A percentile compares a stretch with the other conserved stretches of the same genome.
Conservation (phyloP, 164 flowering plant genomes). For the Vitis cinerea region DNA sequence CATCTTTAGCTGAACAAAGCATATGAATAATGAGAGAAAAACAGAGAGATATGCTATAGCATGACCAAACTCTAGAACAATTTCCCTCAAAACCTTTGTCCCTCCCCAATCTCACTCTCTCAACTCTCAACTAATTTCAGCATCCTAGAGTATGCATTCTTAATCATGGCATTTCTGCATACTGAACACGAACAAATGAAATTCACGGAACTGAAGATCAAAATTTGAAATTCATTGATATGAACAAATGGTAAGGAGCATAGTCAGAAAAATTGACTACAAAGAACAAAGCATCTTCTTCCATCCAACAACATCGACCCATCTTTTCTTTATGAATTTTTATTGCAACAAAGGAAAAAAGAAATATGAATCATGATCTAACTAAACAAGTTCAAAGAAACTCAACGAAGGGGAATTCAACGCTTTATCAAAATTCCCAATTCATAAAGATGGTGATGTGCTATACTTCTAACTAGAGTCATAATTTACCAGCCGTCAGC, state of each 20-base stretch:
- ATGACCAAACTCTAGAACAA: neutral
- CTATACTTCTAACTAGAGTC: constrained; percentile 22
- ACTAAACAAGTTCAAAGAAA: constrained; percentile 11
- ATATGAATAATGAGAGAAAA: neutral
- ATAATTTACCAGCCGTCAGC: constrained; percentile 17
- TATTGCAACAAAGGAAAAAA: neutral
- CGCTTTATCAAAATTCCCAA: constrained; percentile 13
- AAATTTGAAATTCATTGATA: neutral
- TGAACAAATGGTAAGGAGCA: neutral
- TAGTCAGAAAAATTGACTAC: neutral
- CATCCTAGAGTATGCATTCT: too few species aligned
- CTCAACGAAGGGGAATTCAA: neutral
- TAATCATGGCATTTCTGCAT: too few species aligned
- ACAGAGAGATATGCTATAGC: neutral
- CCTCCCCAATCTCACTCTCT: too few species aligned
- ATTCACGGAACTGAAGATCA: neutral
- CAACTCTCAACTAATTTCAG: too few species aligned
- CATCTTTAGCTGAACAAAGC: neutral
- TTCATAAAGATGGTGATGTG: constrained; percentile 11
- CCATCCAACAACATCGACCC: neutral
- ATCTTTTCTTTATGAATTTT: neutral
- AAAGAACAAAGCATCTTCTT: neutral
- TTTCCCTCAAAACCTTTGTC: too few species aligned
- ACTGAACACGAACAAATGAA: too few species aligned
- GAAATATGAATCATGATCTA: constrained; percentile 2